Conservation (phyloP, 345 rosid genomes). For the Eucalyptus marginata region DNA sequence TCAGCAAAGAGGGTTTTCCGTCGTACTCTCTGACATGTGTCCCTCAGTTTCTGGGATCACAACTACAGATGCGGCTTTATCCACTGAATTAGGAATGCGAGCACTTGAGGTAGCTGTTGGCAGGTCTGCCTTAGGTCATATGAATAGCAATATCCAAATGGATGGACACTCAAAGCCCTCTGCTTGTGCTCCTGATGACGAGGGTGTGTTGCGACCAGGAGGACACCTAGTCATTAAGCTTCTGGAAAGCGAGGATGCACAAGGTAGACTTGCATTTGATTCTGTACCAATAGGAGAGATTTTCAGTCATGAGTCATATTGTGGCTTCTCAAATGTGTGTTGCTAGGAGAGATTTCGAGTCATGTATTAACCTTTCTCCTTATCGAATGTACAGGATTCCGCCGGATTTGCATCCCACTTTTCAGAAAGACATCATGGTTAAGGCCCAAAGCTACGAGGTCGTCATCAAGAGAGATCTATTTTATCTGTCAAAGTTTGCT, state of each 20-base stretch:
- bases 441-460: slow-evolving; percentile 91
- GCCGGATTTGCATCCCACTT: slow-evolving; percentile 60
- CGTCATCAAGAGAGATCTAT: slow-evolving; percentile 91
- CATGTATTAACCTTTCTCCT: neutral
- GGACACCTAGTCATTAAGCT: slow-evolving; percentile 88
- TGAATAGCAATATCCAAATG: neutral
- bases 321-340: neutral
- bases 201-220: slow-evolving; percentile 46
- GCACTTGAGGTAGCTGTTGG: slow-evolving; percentile 87
- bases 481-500: slow-evolving; percentile 67
- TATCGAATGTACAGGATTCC: slow-evolving; percentile 34
- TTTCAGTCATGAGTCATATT: neutral
- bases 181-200: slow-evolving; percentile 2
- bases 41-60: slow-evolving; percentile 81
- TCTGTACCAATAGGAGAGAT: neutral
- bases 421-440: slow-evolving; percentile 81
- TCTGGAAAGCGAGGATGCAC: slow-evolving; percentile 79
- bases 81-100: slow-evolving; percentile 77
- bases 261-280: slow-evolving; percentile 26
- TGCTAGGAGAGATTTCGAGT: neutral
- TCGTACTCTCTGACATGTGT: slow-evolving; percentile 88
- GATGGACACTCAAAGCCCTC: neutral
- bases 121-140: slow-evolving; percentile 15
- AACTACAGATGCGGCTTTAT: slow-evolving; percentile 71
- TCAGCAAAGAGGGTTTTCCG: slow-evolving; percentile 74